A percentile compares a stretch with the other conserved stretches of the same genome.
These are phyloP conservation scores for Anacardium occidentale DNA, from an alignment of 345 rosid species.

Conservation along the genomic window DNA sequence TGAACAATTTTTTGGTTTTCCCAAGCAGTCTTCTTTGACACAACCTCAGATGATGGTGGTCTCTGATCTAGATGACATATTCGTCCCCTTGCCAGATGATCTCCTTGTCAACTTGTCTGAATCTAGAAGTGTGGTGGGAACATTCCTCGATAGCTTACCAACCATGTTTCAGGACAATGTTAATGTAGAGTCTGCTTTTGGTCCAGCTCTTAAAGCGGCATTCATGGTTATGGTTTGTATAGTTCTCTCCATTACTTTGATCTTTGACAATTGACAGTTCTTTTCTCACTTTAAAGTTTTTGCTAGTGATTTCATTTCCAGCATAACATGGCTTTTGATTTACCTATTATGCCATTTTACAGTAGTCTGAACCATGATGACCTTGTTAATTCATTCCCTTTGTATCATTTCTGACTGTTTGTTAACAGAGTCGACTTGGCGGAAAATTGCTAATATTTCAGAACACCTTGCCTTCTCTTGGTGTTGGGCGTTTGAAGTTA, in stretches of 20 bases:
- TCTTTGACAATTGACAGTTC: slow-evolving; percentile 1
- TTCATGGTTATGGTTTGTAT: slow-evolving; percentile 90
- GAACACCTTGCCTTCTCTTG: slow-evolving; percentile 91
- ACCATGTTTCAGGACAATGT: slow-evolving; percentile 88
- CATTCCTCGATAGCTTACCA: slow-evolving; percentile 89
- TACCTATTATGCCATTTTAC: background rate
- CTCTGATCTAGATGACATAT: slow-evolving; percentile 91
- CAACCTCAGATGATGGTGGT: slow-evolving; percentile 99
- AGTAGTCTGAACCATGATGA: background rate
- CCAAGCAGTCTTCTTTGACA: slow-evolving; percentile 83
- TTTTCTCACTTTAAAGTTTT: slow-evolving; percentile 5
- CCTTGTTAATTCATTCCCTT: slow-evolving; percentile 19
- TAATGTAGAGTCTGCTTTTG: slow-evolving; percentile 96
- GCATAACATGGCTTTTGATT: background rate
- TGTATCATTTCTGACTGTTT: slow-evolving; percentile 3
- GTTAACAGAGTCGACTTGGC: slow-evolving; percentile 81
- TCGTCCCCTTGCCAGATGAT: slow-evolving; percentile 93
- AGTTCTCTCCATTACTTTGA: slow-evolving; percentile 16
- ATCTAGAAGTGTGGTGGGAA: slow-evolving; percentile 85
- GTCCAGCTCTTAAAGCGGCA: slow-evolving; percentile 95
- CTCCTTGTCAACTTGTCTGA: slow-evolving; percentile 98
- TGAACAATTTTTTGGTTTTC: slow-evolving; percentile 22
- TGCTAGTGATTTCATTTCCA: slow-evolving; percentile 5
- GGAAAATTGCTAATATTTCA: slow-evolving; percentile 92
- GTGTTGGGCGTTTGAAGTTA: slow-evolving; percentile 88